Percentiles rank a stretch among this genome's conserved stretches.
These are phyloP conservation scores for Pseudonitzschia multiseries DNA, from an alignment of 108 stramenopile genomes.

Conservation along the genomic window DNA sequence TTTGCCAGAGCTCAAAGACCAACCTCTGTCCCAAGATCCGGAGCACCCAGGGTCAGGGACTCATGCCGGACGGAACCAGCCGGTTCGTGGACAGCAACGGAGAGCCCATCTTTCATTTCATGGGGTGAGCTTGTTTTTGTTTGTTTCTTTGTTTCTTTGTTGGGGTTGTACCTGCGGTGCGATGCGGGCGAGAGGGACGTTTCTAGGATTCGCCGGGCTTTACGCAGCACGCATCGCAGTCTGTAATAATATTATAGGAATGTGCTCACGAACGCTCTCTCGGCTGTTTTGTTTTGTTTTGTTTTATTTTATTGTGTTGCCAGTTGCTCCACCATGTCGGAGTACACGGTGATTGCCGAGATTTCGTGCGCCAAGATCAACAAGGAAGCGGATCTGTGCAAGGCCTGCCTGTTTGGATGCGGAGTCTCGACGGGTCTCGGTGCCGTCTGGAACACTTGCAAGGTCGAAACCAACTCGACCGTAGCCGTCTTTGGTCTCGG, in stretches of 20 bases:
- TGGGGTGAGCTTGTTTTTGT: conserved; percentile 57
- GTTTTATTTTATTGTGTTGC: background rate
- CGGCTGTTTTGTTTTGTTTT: background rate
- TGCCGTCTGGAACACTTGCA: conserved; percentile 95
- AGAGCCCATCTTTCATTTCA: conserved; percentile 91
- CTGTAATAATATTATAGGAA: no score
- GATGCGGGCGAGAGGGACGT: no score
- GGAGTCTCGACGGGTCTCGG: conserved; percentile 78
- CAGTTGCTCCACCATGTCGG: conserved; percentile 85
- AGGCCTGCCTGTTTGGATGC: conserved; percentile 92
- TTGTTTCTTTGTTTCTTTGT: background rate
- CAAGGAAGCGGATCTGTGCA: conserved; percentile 81
- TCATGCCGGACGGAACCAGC: conserved; percentile 89
- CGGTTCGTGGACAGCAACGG: conserved; percentile 84
- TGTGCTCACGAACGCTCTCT: no score
- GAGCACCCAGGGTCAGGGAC: conserved; percentile 70
- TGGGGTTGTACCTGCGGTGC: no score
- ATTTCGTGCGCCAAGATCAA: conserved; percentile 91
- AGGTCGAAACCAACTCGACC: conserved; percentile 80
- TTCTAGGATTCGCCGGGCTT: no score
- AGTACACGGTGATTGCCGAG: conserved; percentile 93
- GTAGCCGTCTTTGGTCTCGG: conserved; percentile 95
- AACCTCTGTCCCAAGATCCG: conserved; percentile 90
- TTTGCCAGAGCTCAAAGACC: conserved; percentile 84
- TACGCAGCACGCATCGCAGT: no score